Base-by-base conservation (phyloP, 305 asterid genomes). In the Withania somnifera region DNA sequence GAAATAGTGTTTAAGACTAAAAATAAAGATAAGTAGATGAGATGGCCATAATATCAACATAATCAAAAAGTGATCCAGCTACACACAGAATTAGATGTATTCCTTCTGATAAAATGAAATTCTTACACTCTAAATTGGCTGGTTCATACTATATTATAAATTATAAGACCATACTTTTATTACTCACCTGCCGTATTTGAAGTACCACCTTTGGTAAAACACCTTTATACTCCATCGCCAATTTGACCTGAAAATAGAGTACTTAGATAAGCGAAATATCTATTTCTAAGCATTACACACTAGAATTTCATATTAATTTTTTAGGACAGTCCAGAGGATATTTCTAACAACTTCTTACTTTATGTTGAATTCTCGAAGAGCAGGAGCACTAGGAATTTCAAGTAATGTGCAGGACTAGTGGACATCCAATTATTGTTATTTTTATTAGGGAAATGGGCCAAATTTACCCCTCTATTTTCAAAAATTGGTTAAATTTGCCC, bases 181-280 rank as follows among this genome's bases (percentile, higher is more conserved):
- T 11, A 81, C 89, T 83, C 58, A 93, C 99, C 95, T 95, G 99
- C 56, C 90, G 92, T 7, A 86, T 94, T 88, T 84, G 95, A 88
- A 88, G 88, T 84, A 93, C 83, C 83, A 95, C 88, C 89, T 94
- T 94, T 53, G 96, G 93, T 83, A 95, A 97, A 82, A 95, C 92
- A 47, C 98, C 97, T 88, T 92, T 95, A 90, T 87, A 88, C 34
- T 82, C 82, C 88, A 94, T 94, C 22, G 84, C 97, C 91, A 91
- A 86, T 87, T 90, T 93, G 47, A 95, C 88, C 99, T 95, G 95
- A 86, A 88, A 78, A 77, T 32, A 77, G 45, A 69, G 9, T 58
- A 63, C 54, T 34, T 32, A 53, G 1, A 34, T 42, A 51, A 83
- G 54, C 79, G 50, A 63, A 60, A 14, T 26, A 75, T 4, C 26